These are phyloP conservation scores for Aspergillus sp. DNA, from an alignment of 2,329 filamentous ascomycete species.

Conservation along the genomic window DNA sequence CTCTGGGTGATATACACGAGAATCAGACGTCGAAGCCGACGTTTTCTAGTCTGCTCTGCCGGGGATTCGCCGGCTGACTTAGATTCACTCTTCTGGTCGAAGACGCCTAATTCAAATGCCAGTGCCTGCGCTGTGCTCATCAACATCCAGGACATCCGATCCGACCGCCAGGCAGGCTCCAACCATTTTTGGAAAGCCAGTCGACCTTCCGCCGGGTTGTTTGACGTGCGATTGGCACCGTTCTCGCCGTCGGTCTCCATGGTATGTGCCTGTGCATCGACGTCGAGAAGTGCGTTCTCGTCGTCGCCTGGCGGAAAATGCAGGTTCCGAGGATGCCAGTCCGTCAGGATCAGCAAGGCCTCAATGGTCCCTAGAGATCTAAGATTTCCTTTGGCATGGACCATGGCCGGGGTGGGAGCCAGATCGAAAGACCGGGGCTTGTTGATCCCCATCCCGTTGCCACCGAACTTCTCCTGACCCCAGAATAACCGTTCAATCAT, in stretches of 20 bases:
- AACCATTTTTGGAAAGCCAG: constrained; percentile 88
- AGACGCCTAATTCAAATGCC: constrained; percentile 91
- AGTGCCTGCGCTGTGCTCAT: constrained; percentile 86
- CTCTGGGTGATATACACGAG: constrained; percentile 91
- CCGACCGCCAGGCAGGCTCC: constrained; percentile 90
- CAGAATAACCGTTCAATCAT: constrained; percentile 96
- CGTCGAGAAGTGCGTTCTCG: constrained; percentile 63
- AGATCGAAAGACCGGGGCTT: constrained; percentile 69
- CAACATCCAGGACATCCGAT: constrained; percentile 98
- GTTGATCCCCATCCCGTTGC: constrained; percentile 59
- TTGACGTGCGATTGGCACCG: constrained; percentile 45
- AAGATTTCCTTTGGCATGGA: constrained; percentile 68
- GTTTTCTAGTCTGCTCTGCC: constrained; percentile 70
- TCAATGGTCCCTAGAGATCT: constrained; percentile 92
- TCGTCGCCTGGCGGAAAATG: constrained; percentile 80
- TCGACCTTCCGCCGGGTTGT: constrained; percentile 70
- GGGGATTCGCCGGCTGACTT: constrained; percentile 53
- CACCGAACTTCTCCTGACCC: constrained; percentile 94
- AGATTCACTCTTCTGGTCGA: constrained; percentile 80
- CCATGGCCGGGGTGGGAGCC: constrained; percentile 55
- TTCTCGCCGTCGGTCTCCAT: constrained; percentile 42
- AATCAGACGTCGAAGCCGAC: constrained; percentile 81
- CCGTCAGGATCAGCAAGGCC: constrained; percentile 87
- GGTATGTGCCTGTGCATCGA: constrained; percentile 66
- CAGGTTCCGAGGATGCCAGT: constrained; percentile 93